Percentiles rank a stretch among this genome's conserved stretches.
Evolutionary conservation across 148 eudicot genomes (phyloP).

Genomic region (Nepenthes mirabilis): DNA sequence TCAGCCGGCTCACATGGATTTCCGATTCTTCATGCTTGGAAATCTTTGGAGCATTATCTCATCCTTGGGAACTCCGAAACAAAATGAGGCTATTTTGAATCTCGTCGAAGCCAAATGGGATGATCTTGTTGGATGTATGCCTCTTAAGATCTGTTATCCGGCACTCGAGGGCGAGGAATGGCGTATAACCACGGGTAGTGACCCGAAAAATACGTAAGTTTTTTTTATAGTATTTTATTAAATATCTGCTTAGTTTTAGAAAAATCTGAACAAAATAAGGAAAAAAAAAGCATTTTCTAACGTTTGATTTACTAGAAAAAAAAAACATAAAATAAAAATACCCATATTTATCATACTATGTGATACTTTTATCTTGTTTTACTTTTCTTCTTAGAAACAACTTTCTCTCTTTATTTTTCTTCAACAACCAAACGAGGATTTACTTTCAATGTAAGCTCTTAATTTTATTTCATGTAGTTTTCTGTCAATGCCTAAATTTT

Average conservation of each 20-base stretch:
- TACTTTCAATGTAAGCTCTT: too few species aligned
- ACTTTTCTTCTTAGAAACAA: too few species aligned
- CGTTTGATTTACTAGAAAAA: too few species aligned
- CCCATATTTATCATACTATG: too few species aligned
- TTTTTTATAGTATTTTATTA: background rate
- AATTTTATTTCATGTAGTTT: too few species aligned
- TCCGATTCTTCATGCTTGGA: slow-evolving; percentile 71
- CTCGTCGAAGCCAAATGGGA: slow-evolving; percentile 61
- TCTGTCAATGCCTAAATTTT: too few species aligned
- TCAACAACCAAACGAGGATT: too few species aligned
- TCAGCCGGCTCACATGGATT: slow-evolving; percentile 91
- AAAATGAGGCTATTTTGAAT: slow-evolving; percentile 38
- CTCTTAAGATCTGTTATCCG: slow-evolving; percentile 65
- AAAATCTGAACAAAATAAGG: too few species aligned
- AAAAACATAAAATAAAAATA: too few species aligned
- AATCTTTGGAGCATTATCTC: slow-evolving; percentile 58
- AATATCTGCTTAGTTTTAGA: background rate
- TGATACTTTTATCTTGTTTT: too few species aligned
- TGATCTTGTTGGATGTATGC: slow-evolving; percentile 66
- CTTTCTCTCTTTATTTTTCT: too few species aligned
- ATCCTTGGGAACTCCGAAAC: slow-evolving; percentile 12
- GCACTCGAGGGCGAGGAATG: slow-evolving; percentile 56
- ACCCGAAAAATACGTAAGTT: slow-evolving; percentile 65
- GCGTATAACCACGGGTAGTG: slow-evolving; percentile 64
- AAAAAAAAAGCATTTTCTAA: too few species aligned